Base-by-base conservation (phyloP, 2,329 filamentous ascomycete species). In the Rutstroemia sp. region DNA sequence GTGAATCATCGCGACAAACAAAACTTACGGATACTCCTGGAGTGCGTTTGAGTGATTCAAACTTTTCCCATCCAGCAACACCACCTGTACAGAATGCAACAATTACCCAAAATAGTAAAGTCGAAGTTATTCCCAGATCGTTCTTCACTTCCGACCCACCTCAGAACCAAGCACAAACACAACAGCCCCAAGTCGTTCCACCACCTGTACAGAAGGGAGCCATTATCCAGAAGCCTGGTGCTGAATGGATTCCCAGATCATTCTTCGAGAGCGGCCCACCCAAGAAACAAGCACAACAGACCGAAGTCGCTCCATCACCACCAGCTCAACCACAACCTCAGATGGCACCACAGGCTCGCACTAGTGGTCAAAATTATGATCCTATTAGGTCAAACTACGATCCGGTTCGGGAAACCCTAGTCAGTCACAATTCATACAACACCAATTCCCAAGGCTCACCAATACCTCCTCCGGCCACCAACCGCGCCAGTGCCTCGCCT, bases 361-460 rank as follows among this genome's bases (percentile, higher is more conserved):
- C 86, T 14, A 88, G 87, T 66, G 87, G 90, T 45, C 88, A 90
- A 67, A 90, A 87, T 66, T 96, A 94, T 73, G 92, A 96, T 70
- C 92, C 92, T 0, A 91, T 96, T 61, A 83, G 92, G 48, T 81
- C 87, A n/a, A 84, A 80, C 61, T 86, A 84, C 63, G 82, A 86
- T 63, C 82, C 82, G 1, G 77, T 85, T 49, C 75, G 82, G 44
- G 82, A 82, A 66, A 88, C 81, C 2, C 82, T 86, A 65, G 70
- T 64, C 66, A 72, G 52, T 62, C 71, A 60, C 64, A 72, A 45
- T 66, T 70, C 67, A 58, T 75, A 74, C 61, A 76, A 69, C 60
- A 46, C n/a, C 19, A 74, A 73, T 25, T 70, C 76, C n/a, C 72
- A 74, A 55, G 73, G 72, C n/a, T 74, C 75, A 7, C 76, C 66